A percentile compares a stretch with the other conserved stretches of the same genome.
Conservation (phyloP, 179 eudicot genomes). For the Spinacia oleracea region DNA sequence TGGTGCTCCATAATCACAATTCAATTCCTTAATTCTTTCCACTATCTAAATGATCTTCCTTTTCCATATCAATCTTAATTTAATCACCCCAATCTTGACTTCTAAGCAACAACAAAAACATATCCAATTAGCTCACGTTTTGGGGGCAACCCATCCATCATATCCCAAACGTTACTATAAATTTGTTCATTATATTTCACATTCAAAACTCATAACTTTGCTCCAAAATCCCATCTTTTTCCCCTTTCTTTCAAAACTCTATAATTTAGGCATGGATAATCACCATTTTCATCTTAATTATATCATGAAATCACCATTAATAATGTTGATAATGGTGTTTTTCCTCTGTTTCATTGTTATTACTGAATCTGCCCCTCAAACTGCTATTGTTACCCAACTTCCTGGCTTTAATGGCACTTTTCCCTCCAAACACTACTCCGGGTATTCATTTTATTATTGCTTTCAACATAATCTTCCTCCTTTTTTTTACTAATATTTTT, state of each 20-base stretch:
- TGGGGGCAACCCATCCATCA: background rate
- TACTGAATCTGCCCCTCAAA: constrained; percentile 64
- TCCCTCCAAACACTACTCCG: constrained; percentile 87
- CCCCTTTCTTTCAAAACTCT: background rate
- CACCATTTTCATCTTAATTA: background rate
- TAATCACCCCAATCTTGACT: constrained; percentile 9
- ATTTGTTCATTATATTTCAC: background rate
- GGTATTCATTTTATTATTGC: constrained; percentile 38
- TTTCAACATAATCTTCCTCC: background rate
- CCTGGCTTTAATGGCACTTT: constrained; percentile 82
- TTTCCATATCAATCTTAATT: too few relatives aligned
- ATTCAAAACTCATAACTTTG: constrained; percentile 1
- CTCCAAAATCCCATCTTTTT: background rate
- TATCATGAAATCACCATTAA: background rate
- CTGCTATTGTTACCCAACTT: constrained; percentile 55
- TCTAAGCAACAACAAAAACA: constrained; percentile 15
- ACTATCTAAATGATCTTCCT: too few relatives aligned
- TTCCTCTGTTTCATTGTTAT: constrained; percentile 22
- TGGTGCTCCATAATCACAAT: background rate
- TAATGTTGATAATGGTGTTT: constrained; percentile 13
- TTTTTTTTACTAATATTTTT: background rate
- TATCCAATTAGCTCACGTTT: background rate
- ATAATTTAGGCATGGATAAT: constrained; percentile 9
- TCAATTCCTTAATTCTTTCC: background rate
- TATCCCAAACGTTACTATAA: background rate